A percentile compares a stretch with the other conserved stretches of the same genome.
Evolutionary conservation across 768 basidiomycete genomes (phyloP).

Genomic region (Hortiboletus flavorubellus): DNA sequence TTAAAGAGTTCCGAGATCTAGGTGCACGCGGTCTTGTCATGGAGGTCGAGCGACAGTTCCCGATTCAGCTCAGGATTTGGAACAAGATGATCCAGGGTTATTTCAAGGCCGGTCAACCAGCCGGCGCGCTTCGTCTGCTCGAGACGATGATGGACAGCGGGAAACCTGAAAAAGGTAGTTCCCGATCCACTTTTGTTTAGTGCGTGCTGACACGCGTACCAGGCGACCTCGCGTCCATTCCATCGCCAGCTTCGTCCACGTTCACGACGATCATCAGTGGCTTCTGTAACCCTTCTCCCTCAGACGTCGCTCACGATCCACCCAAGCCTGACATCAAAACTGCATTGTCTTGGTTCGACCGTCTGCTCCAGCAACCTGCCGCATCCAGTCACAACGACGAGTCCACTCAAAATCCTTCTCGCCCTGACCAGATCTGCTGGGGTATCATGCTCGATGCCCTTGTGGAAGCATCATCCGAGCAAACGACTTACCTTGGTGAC

Average conservation of each 20-base stretch:
- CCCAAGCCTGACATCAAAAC: constrained; percentile 48
- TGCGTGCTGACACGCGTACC: not conserved
- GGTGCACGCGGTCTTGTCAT: constrained; percentile 33
- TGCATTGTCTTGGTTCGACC: constrained; percentile 70
- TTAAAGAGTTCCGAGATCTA: constrained; percentile 53
- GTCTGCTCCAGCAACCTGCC: constrained; percentile 47
- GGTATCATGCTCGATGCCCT: constrained; percentile 55
- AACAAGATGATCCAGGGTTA: constrained; percentile 76
- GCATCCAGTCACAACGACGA: constrained; percentile 38
- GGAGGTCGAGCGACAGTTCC: constrained; percentile 18
- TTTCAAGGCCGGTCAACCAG: constrained; percentile 60
- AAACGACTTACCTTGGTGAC: constrained; percentile 44
- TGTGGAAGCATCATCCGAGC: constrained; percentile 31
- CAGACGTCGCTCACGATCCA: not conserved
- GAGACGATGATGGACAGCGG: constrained; percentile 64
- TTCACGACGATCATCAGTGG: constrained; percentile 63
- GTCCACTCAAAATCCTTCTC: constrained; percentile 40
- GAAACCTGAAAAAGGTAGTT: constrained; percentile 15
- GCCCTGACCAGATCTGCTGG: constrained; percentile 59
- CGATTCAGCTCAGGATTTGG: constrained; percentile 53
- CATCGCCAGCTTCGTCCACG: constrained; percentile 58
- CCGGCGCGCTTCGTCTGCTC: constrained; percentile 61
- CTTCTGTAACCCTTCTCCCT: constrained; percentile 49
- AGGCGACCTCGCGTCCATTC: constrained; percentile 39
- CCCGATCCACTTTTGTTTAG: not conserved